Base-by-base conservation (phyloP, 2,329 filamentous ascomycete species). In the Teratosphaeria pseudoeucalypti region DNA sequence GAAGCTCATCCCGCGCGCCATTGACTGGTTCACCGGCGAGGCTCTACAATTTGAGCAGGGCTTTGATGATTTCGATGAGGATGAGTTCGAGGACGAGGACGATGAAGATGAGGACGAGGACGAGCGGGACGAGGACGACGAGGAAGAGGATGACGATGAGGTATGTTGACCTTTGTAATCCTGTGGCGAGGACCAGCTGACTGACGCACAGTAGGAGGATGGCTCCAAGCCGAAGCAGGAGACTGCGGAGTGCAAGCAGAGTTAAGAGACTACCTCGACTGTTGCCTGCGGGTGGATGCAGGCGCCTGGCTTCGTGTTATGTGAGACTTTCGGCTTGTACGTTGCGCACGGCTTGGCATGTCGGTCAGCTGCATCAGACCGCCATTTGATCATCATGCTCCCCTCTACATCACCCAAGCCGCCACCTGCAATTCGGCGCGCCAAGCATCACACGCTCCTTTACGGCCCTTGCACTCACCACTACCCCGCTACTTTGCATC, bases 21-120 rank as follows among this genome's bases (percentile, higher is more conserved):
- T 99, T 70, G 94, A 99, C 78, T 99, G 94, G 94, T 99, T 99
- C 76, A 99, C 94, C 57, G 94, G 94, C 60, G 94, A 99, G 79
- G 94, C 94, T 67, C 86, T 99, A 64, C 92, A 94, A 68, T 99
- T 90, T 69, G 94, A 99, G 81, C 92, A 96, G 75, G 77, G 96
- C 62, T 88, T 92, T 47, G 88, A 95, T 58, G 91, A 92, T 63
- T 80, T 91, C 64, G 88, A 92, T 59, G 88, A 87, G 69, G 89
- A 87, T 63, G 89, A 90, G 64, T 90, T 89, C 66, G 88, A 92
- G 61, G 92, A 95, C 57, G 92, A 96, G 32, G 90, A 95, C 19
- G 92, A 96, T 57, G 92, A 96, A 60, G 91, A 95, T 58, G 92
- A 95, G 57, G 88, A 92, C 65, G 90, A 95, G 62, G 80, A 89